Conservation (phyloP, 2,329 filamentous ascomycete genomes). For the Aspergillus sp. region DNA sequence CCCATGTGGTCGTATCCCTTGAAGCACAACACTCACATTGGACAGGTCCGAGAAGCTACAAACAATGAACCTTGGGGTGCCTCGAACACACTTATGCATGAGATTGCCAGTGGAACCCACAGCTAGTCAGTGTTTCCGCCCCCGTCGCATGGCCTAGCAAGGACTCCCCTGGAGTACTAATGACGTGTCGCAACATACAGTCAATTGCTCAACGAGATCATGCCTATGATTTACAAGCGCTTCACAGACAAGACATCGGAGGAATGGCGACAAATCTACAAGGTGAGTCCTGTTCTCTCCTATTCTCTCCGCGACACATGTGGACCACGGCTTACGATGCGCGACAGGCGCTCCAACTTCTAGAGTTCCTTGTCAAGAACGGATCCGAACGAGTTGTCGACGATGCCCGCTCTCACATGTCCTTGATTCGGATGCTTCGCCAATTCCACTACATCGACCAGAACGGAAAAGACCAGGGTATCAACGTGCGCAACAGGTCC, state of each 20-base stretch:
- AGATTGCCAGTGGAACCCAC: constrained; percentile 96
- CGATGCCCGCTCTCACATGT: constrained; percentile 92
- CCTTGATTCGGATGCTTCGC: constrained; percentile 94
- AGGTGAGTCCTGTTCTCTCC: constrained; percentile 54
- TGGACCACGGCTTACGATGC: background rate
- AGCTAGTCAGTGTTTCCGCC: constrained; percentile 73
- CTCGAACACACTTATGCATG: constrained; percentile 84
- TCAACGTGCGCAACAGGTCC: constrained; percentile 95
- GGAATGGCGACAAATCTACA: constrained; percentile 99
- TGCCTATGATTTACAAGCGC: constrained; percentile 99
- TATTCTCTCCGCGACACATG: background rate
- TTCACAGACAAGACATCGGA: constrained; percentile 98
- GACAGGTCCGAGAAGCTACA: constrained; percentile 89
- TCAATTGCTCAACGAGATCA: constrained; percentile 96
- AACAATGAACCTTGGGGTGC: constrained; percentile 99
- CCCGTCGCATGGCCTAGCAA: constrained; percentile 11
- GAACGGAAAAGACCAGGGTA: constrained; percentile 97
- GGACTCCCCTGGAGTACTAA: constrained; percentile 13
- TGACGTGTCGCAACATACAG: constrained; percentile 50
- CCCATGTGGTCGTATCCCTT: constrained; percentile 2
- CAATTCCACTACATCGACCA: constrained; percentile 96
- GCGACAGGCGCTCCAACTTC: constrained; percentile 74
- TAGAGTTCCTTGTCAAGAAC: constrained; percentile 97
- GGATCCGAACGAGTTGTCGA: constrained; percentile 97
- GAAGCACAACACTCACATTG: constrained; percentile 23